Conservation (phyloP, 495 filamentous ascomycete genomes). For the Aspergillus nanangensis region DNA sequence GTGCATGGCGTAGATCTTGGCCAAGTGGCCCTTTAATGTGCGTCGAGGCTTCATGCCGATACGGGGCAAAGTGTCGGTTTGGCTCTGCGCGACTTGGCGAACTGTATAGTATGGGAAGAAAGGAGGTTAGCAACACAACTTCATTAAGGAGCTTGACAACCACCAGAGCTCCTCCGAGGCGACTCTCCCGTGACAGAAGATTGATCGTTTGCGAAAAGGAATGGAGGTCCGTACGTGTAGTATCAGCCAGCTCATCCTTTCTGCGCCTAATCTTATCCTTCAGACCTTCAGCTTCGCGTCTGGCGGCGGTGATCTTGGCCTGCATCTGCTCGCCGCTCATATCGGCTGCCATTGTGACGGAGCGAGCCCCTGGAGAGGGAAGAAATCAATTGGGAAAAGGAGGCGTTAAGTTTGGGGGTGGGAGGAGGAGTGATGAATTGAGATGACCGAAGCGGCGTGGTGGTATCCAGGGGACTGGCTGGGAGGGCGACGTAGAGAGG, state of each 20-base stretch:
- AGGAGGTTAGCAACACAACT: not conserved
- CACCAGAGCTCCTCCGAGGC: too few species aligned
- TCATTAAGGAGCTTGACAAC: too few species aligned
- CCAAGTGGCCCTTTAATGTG: constrained; percentile 93
- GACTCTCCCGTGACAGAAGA: too few species aligned
- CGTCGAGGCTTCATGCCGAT: constrained; percentile 95
- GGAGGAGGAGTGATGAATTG: constrained; percentile 7
- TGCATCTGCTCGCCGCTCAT: constrained; percentile 72
- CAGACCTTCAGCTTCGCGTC: constrained; percentile 94
- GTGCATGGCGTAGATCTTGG: constrained; percentile 99
- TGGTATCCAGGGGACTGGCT: constrained; percentile 16
- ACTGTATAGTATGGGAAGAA: constrained; percentile 52
- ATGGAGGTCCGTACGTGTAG: constrained; percentile 70
- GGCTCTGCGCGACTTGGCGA: constrained; percentile 81
- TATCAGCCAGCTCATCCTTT: constrained; percentile 98
- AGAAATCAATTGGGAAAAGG: constrained; percentile 17
- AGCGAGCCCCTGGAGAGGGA: constrained; percentile 20
- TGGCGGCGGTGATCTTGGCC: constrained; percentile 88
- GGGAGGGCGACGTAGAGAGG: constrained; percentile 17
- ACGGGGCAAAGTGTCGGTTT: constrained; percentile 83
- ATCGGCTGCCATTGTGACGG: constrained; percentile 52
- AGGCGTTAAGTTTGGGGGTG: constrained; percentile 5
- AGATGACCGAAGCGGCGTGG: constrained; percentile 14
- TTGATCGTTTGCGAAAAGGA: not conserved
- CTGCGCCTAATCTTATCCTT: constrained; percentile 99